These are phyloP conservation scores for Daucus carota DNA, from an alignment of 129 eudicot species.

Conservation along the genomic window DNA sequence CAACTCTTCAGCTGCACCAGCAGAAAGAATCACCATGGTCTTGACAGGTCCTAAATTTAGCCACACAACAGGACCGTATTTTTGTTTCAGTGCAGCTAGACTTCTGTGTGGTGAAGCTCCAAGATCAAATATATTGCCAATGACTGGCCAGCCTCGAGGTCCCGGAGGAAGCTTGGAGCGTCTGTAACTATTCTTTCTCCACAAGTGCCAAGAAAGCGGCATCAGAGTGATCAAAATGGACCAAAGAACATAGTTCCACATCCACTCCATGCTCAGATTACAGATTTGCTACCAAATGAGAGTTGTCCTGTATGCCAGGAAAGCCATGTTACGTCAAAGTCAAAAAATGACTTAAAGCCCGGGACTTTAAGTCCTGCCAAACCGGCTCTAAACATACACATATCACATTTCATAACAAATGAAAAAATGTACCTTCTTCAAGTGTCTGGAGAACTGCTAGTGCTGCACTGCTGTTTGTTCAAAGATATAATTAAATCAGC, in stretches of 20 bases:
- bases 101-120: constrained; percentile 60
- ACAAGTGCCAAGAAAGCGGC: constrained; percentile 10
- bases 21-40: constrained; percentile 47
- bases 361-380: too few species aligned
- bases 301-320: too few species aligned
- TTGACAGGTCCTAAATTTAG: constrained; percentile 40
- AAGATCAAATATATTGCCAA: constrained; percentile 61
- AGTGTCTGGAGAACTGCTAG: too few species aligned
- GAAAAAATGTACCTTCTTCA: background rate
- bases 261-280: constrained; percentile 17
- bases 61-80: constrained; percentile 59
- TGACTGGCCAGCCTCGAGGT: constrained; percentile 66
- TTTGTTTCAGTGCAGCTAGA: constrained; percentile 27
- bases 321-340: too few species aligned
- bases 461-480: too few species aligned
- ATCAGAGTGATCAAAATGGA: constrained; percentile 13
- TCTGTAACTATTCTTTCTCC: background rate
- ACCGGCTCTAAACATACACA: too few species aligned
- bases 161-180: constrained; percentile 12
- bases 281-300: background rate
- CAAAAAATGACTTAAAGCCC: too few species aligned
- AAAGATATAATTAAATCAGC: too few species aligned
- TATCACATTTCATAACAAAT: too few species aligned
- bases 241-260: constrained; percentile 13
- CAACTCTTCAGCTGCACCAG: constrained; percentile 41